Conservation (phyloP, 805 yeast genomes). For the Ogataea wickerhamii region DNA sequence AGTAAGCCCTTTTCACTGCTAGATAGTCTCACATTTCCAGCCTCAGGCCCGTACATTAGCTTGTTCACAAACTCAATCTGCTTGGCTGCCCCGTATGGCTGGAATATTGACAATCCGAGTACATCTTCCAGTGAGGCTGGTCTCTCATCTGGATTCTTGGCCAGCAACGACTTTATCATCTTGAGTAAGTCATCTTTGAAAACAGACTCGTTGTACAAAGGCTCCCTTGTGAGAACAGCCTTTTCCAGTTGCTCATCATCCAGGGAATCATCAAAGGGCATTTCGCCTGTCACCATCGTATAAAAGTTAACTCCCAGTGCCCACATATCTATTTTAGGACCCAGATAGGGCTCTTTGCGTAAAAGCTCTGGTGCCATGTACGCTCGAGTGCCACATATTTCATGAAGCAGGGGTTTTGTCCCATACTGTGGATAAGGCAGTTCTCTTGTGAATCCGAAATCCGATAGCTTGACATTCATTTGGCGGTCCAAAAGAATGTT, state of each 20-base stretch:
- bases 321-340: slow-evolving; percentile 86
- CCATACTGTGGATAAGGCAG: slow-evolving; percentile 33
- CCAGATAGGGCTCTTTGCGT: slow-evolving; percentile 64
- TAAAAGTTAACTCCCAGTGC: slow-evolving; percentile 84
- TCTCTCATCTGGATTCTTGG: slow-evolving; percentile 63
- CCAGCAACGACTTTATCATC: slow-evolving; percentile 52
- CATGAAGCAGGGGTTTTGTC: slow-evolving; percentile 49
- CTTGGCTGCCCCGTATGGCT: slow-evolving; percentile 38
- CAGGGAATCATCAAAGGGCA: slow-evolving; percentile 85
- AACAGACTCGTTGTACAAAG: slow-evolving; percentile 42
- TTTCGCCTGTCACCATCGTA: slow-evolving; percentile 76
- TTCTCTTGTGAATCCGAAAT: slow-evolving; percentile 92
- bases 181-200: slow-evolving; percentile 46
- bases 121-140: slow-evolving; percentile 52
- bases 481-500: slow-evolving; percentile 61
- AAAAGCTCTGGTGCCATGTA: slow-evolving; percentile 96
- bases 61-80: slow-evolving; percentile 40
- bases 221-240: slow-evolving; percentile 63
- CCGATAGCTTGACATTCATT: slow-evolving; percentile 71
- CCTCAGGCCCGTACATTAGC: slow-evolving; percentile 34
- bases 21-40: slow-evolving; percentile 28
- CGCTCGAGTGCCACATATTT: slow-evolving; percentile 90
- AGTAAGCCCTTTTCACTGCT: slow-evolving; percentile 60
- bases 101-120: slow-evolving; percentile 47
- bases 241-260: slow-evolving; percentile 55